phyloP scores from a whole-genome alignment of 208 protist species.

The Wallacemonas rigidus region DNA sequence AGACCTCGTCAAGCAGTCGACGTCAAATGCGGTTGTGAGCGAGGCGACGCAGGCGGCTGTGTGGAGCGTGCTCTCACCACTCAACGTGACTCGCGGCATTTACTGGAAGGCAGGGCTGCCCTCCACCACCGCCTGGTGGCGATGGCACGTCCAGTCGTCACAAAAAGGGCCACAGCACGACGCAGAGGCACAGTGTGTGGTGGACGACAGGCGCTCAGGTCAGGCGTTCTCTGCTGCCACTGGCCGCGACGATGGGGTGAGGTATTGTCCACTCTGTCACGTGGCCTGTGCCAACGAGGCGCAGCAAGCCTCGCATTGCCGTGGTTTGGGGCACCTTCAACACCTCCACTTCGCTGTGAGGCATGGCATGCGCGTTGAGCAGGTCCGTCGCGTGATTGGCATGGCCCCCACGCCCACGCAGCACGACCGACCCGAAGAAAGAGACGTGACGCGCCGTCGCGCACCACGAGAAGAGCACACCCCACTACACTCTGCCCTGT shows the following conservation, averaged over 20 bases:
- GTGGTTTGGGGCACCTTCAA: conserved; percentile 38
- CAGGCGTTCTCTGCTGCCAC: no score
- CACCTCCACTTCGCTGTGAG: conserved; percentile 53
- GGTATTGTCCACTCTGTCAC: conserved; percentile 67
- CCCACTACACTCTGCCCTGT: conserved; percentile 10
- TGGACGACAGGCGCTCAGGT: no score
- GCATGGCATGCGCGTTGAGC: conserved; percentile 18
- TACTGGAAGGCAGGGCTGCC: conserved; percentile 63
- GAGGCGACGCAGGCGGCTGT: conserved; percentile 1
- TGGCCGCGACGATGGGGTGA: no score
- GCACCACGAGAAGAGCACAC: background rate
- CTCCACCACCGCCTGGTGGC: conserved; percentile 7
- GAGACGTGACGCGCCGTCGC: background rate
- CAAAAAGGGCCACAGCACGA: background rate
- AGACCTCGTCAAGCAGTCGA: no score
- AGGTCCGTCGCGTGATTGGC: background rate
- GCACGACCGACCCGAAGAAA: background rate
- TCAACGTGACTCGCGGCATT: conserved; percentile 54
- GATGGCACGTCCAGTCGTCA: background rate
- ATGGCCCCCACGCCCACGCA: background rate
- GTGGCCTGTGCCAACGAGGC: conserved; percentile 20
- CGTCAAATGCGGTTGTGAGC: no score
- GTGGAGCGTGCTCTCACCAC: conserved; percentile 46
- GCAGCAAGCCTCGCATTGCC: conserved; percentile 42
- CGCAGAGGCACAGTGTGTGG: no score